Conservation (phyloP, 192 early-diverging fungal genomes). For the Coemansia sp. region DNA sequence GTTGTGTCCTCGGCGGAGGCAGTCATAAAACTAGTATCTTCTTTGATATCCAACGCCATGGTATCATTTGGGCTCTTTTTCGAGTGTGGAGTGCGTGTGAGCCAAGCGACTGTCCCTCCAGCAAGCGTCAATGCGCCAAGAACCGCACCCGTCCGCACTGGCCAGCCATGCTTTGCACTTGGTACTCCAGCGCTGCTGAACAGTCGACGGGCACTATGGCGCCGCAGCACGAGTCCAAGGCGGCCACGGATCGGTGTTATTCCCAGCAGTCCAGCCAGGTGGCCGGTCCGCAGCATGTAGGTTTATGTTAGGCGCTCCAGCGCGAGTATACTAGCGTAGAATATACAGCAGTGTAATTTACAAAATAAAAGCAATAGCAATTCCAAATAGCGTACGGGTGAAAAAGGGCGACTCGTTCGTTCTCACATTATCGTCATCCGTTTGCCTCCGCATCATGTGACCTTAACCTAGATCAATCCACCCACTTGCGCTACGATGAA, state of each 20-base stretch:
- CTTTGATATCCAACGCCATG: background rate
- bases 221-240: background rate
- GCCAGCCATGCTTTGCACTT: background rate
- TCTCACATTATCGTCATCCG: background rate
- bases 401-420: background rate
- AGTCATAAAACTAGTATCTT: background rate
- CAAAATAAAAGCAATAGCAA: background rate
- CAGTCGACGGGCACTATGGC: background rate
- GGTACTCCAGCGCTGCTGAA: background rate
- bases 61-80: background rate
- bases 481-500: background rate
- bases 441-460: background rate
- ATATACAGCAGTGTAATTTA: background rate
- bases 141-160: background rate
- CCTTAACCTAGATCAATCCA: background rate
- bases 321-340: background rate
- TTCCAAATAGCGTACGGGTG: background rate
- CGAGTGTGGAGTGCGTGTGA: background rate
- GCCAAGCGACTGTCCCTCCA: slow-evolving; percentile 4
- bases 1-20: background rate
- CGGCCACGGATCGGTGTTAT: background rate
- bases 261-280: slow-evolving; percentile 2
- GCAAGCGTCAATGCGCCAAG: background rate
- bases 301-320: background rate
- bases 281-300: slow-evolving; percentile 7